Conservation (phyloP, 352 stramenopile species). For the Phytopythium aichiense region DNA sequence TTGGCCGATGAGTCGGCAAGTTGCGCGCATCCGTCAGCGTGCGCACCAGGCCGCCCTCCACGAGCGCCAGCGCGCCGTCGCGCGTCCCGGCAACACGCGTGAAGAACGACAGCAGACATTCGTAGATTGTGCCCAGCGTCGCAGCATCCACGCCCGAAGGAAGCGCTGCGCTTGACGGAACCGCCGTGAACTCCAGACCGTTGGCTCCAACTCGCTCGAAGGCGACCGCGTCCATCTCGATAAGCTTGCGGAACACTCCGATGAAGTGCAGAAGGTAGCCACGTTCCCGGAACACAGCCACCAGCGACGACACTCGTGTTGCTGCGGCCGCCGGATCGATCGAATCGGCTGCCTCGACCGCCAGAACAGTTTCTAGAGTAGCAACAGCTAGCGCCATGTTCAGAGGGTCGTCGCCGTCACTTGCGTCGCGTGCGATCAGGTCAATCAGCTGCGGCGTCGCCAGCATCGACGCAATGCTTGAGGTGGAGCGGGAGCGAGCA, state of each 20-base stretch:
- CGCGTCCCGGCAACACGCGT: constrained; percentile 49
- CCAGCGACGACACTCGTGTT: constrained; percentile 25
- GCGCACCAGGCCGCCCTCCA: constrained; percentile 70
- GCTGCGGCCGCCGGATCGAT: background rate
- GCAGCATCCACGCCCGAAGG: constrained; percentile 46
- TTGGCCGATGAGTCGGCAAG: constrained; percentile 63
- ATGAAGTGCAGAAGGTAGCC: constrained; percentile 81
- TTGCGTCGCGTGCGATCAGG: constrained; percentile 69
- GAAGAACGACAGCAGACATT: constrained; percentile 82
- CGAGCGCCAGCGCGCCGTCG: constrained; percentile 58
- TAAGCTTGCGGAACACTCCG: constrained; percentile 68
- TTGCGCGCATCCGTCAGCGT: constrained; percentile 56
- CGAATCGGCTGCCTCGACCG: constrained; percentile 27
- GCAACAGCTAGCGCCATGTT: constrained; percentile 80
- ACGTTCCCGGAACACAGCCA: constrained; percentile 62
- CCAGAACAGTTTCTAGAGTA: constrained; percentile 60
- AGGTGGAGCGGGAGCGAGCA: background rate
- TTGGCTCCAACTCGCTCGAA: constrained; percentile 35
- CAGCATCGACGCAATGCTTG: constrained; percentile 4
- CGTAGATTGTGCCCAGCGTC: constrained; percentile 78
- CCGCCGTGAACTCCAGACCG: constrained; percentile 22
- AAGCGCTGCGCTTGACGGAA: constrained; percentile 38
- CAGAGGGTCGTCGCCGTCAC: constrained; percentile 70
- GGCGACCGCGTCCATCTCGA: constrained; percentile 54
- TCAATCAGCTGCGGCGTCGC: constrained; percentile 45